Conservation (phyloP, 495 filamentous ascomycete species). For the Aspergillus bridgeri region DNA sequence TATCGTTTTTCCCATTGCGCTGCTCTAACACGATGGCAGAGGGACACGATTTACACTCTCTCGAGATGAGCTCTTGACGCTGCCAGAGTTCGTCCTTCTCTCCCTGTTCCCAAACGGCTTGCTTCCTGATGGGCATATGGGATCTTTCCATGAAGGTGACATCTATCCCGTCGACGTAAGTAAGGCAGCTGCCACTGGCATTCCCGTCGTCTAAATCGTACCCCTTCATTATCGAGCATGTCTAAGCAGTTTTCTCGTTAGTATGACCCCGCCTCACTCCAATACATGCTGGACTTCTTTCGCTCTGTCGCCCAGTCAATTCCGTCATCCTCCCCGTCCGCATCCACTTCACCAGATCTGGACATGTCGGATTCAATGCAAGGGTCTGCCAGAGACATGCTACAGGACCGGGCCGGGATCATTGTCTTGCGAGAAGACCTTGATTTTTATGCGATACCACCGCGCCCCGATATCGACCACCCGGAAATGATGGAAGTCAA, state of each 20-base stretch:
- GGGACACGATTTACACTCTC: conserved; percentile 91
- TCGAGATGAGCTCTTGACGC: conserved; percentile 87
- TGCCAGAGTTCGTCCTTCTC: conserved; percentile 96
- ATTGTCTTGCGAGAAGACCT: conserved; percentile 96
- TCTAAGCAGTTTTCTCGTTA: conserved; percentile 56
- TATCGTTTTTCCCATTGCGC: conserved; percentile 9
- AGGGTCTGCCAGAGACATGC: conserved; percentile 69
- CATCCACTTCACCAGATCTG: conserved; percentile 55
- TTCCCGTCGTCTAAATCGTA: conserved; percentile 2
- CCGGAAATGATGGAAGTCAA: conserved; percentile 96
- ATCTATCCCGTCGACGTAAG: conserved; percentile 96
- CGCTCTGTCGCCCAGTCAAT: conserved; percentile 92
- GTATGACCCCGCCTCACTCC: conserved; percentile 94
- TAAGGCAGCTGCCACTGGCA: conserved; percentile 16
- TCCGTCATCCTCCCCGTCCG: conserved; percentile 63
- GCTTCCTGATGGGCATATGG: conserved; percentile 95
- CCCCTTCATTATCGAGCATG: conserved; percentile 43
- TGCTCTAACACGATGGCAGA: conserved; percentile 45
- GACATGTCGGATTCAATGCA: conserved; percentile 66
- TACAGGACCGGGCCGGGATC: conserved; percentile 89
- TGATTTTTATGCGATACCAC: conserved; percentile 98
- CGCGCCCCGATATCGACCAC: conserved; percentile 75
- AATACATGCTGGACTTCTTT: conserved; percentile 99
- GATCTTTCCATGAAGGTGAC: conserved; percentile 86
- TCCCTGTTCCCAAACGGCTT: conserved; percentile 98